phyloP scores from a whole-genome alignment of 257 asterid species.

The Plantago ovata region DNA sequence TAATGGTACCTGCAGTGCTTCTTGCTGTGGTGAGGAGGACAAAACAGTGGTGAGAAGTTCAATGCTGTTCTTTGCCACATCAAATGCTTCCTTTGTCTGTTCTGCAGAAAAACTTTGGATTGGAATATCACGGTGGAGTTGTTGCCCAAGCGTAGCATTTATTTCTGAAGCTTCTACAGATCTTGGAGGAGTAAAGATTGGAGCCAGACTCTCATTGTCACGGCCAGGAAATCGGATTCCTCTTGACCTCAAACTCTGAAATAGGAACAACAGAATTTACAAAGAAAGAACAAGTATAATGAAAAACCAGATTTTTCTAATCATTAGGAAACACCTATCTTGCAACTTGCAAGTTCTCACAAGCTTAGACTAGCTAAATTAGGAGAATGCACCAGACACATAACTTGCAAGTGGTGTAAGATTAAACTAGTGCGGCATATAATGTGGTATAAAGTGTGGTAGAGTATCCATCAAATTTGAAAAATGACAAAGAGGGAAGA shows the following conservation, averaged over 20 bases:
- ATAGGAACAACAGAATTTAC: conserved; percentile 9
- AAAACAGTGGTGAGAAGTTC: conserved; percentile 91
- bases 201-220: conserved; percentile 90
- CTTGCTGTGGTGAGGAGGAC: conserved; percentile 95
- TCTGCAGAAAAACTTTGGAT: conserved; percentile 65
- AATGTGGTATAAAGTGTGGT: too few relatives aligned
- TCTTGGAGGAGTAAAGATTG: conserved; percentile 90
- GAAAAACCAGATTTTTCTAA: too few relatives aligned
- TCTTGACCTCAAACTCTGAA: conserved; percentile 84
- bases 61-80: conserved; percentile 90
- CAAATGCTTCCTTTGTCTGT: conserved; percentile 91
- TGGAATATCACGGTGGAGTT: conserved; percentile 56
- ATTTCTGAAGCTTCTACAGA: conserved; percentile 58
- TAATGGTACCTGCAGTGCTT: conserved; percentile 71
- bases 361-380: too few relatives aligned
- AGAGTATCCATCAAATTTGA: too few relatives aligned
- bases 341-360: too few relatives aligned
- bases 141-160: conserved; percentile 45
- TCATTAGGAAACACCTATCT: too few relatives aligned
- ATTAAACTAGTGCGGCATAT: too few relatives aligned
- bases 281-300: too few relatives aligned
- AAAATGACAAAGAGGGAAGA: too few relatives aligned
- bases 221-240: conserved; percentile 97
- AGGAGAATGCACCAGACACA: too few relatives aligned
- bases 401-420: too few relatives aligned